A percentile compares a stretch with the other conserved stretches of the same genome.
These are phyloP conservation scores for Tylopilus rubrobrunneus DNA, from an alignment of 768 basidiomycete species.

Conservation along the genomic window DNA sequence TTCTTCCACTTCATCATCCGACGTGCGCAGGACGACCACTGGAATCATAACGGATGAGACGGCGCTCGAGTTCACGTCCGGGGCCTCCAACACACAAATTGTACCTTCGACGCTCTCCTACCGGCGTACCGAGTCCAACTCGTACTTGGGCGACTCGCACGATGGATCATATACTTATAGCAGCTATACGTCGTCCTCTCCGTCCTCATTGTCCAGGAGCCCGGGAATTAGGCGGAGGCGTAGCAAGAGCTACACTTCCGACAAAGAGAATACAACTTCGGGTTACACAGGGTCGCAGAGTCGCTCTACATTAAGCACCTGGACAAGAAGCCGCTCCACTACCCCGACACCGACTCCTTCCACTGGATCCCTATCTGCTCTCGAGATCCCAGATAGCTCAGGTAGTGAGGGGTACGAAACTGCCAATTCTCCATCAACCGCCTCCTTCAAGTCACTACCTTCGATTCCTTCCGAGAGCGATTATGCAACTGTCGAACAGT, in stretches of 20 bases:
- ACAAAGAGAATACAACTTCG: conserved; percentile 52
- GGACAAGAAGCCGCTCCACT: conserved; percentile 31
- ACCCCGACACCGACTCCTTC: conserved; percentile 34
- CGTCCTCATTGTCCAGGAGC: conserved; percentile 55
- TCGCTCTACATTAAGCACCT: conserved; percentile 32
- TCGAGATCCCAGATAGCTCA: conserved; percentile 31
- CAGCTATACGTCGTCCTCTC: conserved; percentile 38
- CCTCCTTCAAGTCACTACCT: conserved; percentile 55
- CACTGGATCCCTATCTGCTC: conserved; percentile 23
- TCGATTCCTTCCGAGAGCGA: conserved; percentile 56
- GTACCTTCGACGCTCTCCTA: conserved; percentile 50
- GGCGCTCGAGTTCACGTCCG: conserved; percentile 35
- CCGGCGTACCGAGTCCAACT: conserved; percentile 49
- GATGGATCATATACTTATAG: conserved; percentile 35
- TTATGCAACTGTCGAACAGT: conserved; percentile 40
- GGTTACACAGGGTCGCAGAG: conserved; percentile 33
- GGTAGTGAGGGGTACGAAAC: conserved; percentile 52
- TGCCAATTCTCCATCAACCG: conserved; percentile 40
- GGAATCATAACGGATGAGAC: conserved; percentile 39
- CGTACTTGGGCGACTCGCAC: conserved; percentile 55
- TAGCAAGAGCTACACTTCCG: conserved; percentile 38
- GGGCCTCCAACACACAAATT: conserved; percentile 41
- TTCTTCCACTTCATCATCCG: conserved; percentile 31
- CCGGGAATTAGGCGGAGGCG: conserved; percentile 54
- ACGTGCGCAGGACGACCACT: conserved; percentile 26